Percentiles rank a stretch among this genome's conserved stretches.
These are phyloP conservation scores for Ambrosiella beaveri DNA, from an alignment of 2,329 filamentous ascomycete species.

Conservation along the genomic window DNA sequence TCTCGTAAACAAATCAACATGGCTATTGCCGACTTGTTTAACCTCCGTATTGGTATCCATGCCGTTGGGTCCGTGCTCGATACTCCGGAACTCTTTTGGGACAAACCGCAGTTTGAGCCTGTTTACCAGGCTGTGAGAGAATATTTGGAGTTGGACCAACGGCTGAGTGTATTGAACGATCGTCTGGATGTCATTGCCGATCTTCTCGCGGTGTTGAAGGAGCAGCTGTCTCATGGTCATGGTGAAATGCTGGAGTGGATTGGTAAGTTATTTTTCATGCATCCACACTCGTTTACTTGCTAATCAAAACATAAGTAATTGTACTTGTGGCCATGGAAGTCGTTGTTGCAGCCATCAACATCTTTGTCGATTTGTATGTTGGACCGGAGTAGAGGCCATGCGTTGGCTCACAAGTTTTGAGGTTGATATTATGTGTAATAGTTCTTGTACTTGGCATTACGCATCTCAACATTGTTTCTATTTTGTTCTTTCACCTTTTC, in stretches of 20 bases:
- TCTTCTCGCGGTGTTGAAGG: slow-evolving; percentile 79
- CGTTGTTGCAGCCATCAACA: slow-evolving; percentile 80
- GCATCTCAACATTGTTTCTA: no score
- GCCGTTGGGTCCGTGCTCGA: slow-evolving; percentile 92
- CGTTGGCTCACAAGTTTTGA: neutral
- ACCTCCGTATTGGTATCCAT: slow-evolving; percentile 93
- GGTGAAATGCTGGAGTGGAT: slow-evolving; percentile 84
- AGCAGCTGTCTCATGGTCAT: slow-evolving; percentile 85
- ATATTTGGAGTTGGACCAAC: slow-evolving; percentile 96
- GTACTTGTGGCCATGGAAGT: slow-evolving; percentile 92
- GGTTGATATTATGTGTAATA: no score
- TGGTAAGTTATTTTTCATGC: slow-evolving; percentile 33
- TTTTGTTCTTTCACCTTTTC: no score
- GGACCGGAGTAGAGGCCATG: slow-evolving; percentile 6
- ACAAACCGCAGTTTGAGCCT: slow-evolving; percentile 88
- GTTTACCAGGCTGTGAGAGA: slow-evolving; percentile 89
- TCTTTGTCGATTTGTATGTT: slow-evolving; percentile 82
- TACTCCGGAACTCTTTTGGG: slow-evolving; percentile 95
- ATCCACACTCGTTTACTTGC: neutral
- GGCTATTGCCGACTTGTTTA: slow-evolving; percentile 97
- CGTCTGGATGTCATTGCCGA: slow-evolving; percentile 77
- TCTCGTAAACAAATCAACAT: slow-evolving; percentile 90
- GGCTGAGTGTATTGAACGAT: slow-evolving; percentile 77
- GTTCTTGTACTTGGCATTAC: no score
- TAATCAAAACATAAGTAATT: slow-evolving; percentile 49